A percentile compares a stretch with the other conserved stretches of the same genome.
These are phyloP conservation scores for Mycena chlorophos DNA, from an alignment of 768 basidiomycete species.

Conservation along the genomic window DNA sequence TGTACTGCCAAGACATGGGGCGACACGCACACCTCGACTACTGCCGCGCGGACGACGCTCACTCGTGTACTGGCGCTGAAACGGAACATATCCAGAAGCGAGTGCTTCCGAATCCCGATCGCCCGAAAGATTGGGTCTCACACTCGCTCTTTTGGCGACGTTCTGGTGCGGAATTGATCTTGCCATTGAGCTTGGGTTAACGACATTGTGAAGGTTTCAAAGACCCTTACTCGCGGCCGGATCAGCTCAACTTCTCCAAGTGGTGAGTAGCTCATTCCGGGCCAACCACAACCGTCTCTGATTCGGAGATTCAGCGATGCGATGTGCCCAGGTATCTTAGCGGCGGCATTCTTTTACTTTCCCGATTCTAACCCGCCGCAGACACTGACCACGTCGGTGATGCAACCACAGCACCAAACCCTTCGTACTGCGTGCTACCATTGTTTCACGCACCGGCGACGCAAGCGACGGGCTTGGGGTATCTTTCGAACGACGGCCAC, in stretches of 20 bases:
- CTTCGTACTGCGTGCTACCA: conserved; percentile 49
- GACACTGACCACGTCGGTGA: conserved; percentile 47
- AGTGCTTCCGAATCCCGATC: conserved; percentile 47
- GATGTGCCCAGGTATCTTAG: conserved; percentile 51
- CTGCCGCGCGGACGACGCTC: conserved; percentile 44
- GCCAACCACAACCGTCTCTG: not conserved
- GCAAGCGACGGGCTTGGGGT: conserved; percentile 36
- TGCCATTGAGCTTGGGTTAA: no score
- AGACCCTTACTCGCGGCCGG: conserved; percentile 56
- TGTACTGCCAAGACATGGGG: conserved; percentile 55
- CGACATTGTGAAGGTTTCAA: conserved; percentile 45
- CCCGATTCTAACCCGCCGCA: conserved; percentile 21
- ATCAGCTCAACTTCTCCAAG: conserved; percentile 46
- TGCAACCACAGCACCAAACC: conserved; percentile 35
- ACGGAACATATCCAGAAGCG: conserved; percentile 45
- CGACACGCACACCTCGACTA: conserved; percentile 59
- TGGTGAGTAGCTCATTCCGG: conserved; percentile 39
- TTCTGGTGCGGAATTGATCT: conserved; percentile 40
- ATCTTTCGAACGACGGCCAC: conserved; percentile 54
- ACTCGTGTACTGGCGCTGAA: conserved; percentile 43
- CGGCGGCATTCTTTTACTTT: not conserved
- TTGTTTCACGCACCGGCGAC: conserved; percentile 44
- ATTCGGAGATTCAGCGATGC: conserved; percentile 37
- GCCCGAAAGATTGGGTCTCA: conserved; percentile 53
- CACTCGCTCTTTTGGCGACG: conserved; percentile 59